Evolutionary conservation across 306 rosid species (phyloP), one percentile per base, ranked within the genome.

Genomic region (Geum urbanum): DNA sequence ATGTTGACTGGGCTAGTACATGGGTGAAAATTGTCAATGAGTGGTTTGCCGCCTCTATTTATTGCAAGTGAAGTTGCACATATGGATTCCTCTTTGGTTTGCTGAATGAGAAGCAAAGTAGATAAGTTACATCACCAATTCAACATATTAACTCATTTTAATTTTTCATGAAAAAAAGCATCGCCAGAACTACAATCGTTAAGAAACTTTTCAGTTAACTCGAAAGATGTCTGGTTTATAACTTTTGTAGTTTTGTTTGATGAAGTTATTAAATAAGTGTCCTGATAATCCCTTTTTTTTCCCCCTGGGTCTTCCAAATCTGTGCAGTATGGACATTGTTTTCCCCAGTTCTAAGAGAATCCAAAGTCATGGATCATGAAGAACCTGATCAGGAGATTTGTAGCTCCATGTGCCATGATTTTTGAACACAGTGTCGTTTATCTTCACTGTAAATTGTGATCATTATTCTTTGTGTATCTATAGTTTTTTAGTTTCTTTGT

Each of bases 21-120:
- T 89, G 98, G 96, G 96, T 88, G 51, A 90, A 83, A 74, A 79
- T 88, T 48, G 41, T 86, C 67, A 92, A 89, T 39, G 96, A 92
- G 76, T 92, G 98, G 96, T 86, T 92, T 79, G 96, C 96, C 20
- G 96, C 96, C 71, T 78, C 96, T 18, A 49, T 90, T 41, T 92
- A 86, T 72, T n/a, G 98, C 90, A 81, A 88, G 98, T 79, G 37
- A 40, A 39, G 35, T 6, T 6, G 1, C 7, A 48, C 15, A 15
- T 72, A 37, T 12, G 54, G 1, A 5, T 48, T 60, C 20, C 63
- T 37, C 2, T 14, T 15, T 18, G 59, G 73, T 11, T 32, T 52
- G 6, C 27, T 59, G 63, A 41, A 12, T 57, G 41, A 56, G 41
- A 56, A 22, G 40, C 18, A 57, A 39, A 9, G 60, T 15, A 2